A percentile compares a stretch with the other conserved stretches of the same genome.
Evolutionary conservation across 257 asterid species (phyloP).

Genomic region (Solanum verrucosum): DNA sequence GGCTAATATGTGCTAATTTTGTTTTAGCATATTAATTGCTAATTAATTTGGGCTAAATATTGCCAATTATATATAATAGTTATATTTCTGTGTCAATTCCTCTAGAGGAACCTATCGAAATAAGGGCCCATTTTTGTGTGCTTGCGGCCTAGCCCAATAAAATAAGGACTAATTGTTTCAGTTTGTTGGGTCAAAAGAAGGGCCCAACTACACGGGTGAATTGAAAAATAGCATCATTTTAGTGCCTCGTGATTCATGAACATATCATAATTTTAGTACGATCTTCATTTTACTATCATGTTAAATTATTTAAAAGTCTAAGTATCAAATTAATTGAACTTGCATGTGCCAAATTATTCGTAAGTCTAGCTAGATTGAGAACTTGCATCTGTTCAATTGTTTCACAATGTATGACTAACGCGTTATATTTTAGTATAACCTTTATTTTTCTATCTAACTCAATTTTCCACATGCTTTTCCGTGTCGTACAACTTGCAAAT

Average conservation of each 20-base stretch:
- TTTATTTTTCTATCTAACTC: not conserved
- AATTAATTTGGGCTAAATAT: too few species aligned
- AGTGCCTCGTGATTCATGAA: too few species aligned
- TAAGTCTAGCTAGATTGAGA: not conserved
- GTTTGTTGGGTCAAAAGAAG: not conserved
- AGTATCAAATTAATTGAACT: not conserved
- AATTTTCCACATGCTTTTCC: not conserved
- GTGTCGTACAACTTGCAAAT: not conserved
- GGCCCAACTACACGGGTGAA: not conserved
- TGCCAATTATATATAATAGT: too few species aligned
- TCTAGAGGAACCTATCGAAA: not conserved
- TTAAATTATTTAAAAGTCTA: not conserved
- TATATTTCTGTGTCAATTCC: too few species aligned
- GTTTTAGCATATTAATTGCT: too few species aligned
- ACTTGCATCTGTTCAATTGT: not conserved
- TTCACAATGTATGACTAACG: too few species aligned
- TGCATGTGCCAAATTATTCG: not conserved
- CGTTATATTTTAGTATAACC: too few species aligned
- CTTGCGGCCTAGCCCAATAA: not conserved
- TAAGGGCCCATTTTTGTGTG: not conserved
- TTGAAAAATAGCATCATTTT: too few species aligned
- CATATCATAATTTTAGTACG: not conserved
- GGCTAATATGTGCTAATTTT: too few species aligned
- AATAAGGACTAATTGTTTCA: not conserved
- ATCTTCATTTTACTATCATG: not conserved